phyloP scores from a whole-genome alignment of 208 protist species.

The Acanthamoeba sp. region DNA sequence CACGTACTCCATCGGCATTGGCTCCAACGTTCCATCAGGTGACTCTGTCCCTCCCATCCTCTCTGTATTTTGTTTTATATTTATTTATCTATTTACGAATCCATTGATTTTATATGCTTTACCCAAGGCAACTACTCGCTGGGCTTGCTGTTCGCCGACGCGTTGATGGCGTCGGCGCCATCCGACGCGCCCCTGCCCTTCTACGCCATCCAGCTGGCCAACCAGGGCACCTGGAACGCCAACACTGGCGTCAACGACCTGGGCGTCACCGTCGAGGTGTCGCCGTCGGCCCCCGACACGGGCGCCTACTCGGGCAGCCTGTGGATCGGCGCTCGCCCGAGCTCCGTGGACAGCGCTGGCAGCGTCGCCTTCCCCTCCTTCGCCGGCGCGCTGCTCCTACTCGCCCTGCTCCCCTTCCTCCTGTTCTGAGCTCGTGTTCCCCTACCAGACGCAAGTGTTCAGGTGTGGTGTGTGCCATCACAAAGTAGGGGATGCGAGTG shows the following conservation, averaged over 20 bases:
- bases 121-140: constrained; percentile 14
- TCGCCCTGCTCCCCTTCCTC: not conserved
- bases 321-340: not conserved
- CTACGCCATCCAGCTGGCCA: constrained; percentile 7
- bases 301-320: not conserved
- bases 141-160: constrained; percentile 3
- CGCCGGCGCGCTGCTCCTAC: not conserved
- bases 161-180: not conserved
- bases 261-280: not conserved
- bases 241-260: not conserved
- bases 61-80: too few relatives aligned
- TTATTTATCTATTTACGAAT: too few relatives aligned
- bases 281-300: not conserved
- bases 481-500: too few relatives aligned
- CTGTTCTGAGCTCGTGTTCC: too few relatives aligned
- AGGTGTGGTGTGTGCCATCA: too few relatives aligned
- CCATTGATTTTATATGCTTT: too few relatives aligned
- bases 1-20: not conserved
- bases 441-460: too few relatives aligned
- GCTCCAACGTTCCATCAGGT: not conserved
- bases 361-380: not conserved
- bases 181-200: not conserved
- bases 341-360: not conserved
- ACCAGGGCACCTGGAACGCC: not conserved
- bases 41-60: too few relatives aligned